Evolutionary conservation across 495 filamentous ascomycete genomes (phyloP).

Genomic region (Trypethelium eluteriae): DNA sequence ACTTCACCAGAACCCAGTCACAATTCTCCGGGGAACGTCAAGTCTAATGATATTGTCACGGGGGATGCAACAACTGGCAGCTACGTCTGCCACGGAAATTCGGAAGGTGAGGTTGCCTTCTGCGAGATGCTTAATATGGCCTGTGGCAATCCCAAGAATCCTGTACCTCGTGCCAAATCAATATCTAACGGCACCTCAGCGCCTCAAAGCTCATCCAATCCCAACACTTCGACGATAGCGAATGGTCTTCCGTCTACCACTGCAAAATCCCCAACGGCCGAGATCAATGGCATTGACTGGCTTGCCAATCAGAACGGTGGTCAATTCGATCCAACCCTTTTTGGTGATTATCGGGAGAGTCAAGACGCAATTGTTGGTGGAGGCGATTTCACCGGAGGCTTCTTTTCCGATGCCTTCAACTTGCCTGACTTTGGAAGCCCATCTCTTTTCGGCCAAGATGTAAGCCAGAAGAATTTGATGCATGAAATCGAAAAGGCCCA

Average conservation of each 20-base stretch:
- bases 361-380: conserved; percentile 62
- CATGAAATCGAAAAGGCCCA: conserved; percentile 61
- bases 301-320: conserved; percentile 77
- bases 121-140: conserved; percentile 65
- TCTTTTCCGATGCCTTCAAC: conserved; percentile 85
- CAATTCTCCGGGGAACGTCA: conserved; percentile 42
- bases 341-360: conserved; percentile 87
- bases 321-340: conserved; percentile 85
- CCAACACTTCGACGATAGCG: conserved; percentile 7
- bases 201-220: conserved; percentile 15
- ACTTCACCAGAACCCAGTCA: conserved; percentile 64
- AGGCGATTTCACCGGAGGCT: conserved; percentile 59
- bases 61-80: conserved; percentile 1
- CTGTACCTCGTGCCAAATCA: conserved; percentile 45
- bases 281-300: conserved; percentile 56
- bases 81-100: conserved; percentile 26
- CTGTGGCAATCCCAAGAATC: conserved; percentile 63
- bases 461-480: conserved; percentile 49
- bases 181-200: conserved; percentile 31
- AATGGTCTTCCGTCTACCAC: conserved; percentile 19
- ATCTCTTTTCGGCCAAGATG: conserved; percentile 55
- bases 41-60: conserved; percentile 1
- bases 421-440: conserved; percentile 62
- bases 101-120: conserved; percentile 54
- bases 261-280: conserved; percentile 28